Percentiles rank a stretch among this genome's conserved stretches.
These are phyloP conservation scores for Yamadazyma dendronema DNA, from an alignment of 1,139 yeast species.

Conservation along the genomic window DNA sequence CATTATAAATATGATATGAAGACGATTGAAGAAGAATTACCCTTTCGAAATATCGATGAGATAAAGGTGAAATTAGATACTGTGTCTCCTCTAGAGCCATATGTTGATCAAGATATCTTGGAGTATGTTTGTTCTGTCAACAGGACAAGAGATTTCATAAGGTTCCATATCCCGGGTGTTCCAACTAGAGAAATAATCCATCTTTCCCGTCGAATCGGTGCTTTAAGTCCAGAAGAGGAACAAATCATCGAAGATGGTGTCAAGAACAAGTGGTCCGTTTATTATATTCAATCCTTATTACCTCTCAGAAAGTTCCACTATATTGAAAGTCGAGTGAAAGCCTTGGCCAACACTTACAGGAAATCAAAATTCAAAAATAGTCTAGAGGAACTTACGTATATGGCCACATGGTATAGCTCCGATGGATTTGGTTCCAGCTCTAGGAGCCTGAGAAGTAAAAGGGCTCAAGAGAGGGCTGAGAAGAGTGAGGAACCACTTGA, in stretches of 20 bases:
- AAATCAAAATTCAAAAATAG: conserved; percentile 26
- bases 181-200: conserved; percentile 17
- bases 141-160: conserved; percentile 9
- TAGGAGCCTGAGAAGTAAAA: conserved; percentile 11
- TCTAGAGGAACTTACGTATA: conserved; percentile 35
- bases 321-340: conserved; percentile 20
- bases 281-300: conserved; percentile 14
- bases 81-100: conserved; percentile 1
- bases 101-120: conserved; percentile 11
- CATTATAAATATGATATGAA: conserved; percentile 3
- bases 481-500: too few species aligned
- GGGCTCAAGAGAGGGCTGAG: too few species aligned
- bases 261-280: conserved; percentile 9
- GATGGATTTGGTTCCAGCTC: conserved; percentile 18
- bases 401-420: conserved; percentile 35
- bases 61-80: conserved; percentile 3
- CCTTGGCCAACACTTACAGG: conserved; percentile 23
- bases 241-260: conserved; percentile 7
- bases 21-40: conserved; percentile 12
- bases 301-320: conserved; percentile 11
- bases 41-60: conserved; percentile 9
- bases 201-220: too few species aligned
- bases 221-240: conserved; percentile 8
- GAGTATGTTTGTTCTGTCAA: conserved; percentile 8
- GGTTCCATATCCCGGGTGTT: conserved; percentile 15